phyloP scores from a whole-genome alignment of 768 basidiomycete genomes.

The Boletus eberwhitei region DNA sequence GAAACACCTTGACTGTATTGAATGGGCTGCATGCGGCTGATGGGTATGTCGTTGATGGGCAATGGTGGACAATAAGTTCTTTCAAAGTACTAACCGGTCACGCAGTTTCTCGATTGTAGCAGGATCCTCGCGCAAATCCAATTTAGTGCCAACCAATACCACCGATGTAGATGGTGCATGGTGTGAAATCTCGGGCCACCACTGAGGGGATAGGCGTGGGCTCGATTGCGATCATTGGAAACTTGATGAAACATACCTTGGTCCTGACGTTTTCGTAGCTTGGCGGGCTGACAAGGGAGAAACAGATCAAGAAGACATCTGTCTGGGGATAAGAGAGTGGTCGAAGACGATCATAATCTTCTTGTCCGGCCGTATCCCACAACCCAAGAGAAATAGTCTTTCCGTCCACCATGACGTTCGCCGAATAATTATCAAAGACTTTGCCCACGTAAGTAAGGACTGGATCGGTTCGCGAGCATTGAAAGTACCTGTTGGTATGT shows the following conservation, averaged over 20 bases:
- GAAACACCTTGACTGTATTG: conserved; percentile 86
- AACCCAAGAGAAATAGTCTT: conserved; percentile 97
- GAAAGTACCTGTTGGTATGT: conserved; percentile 84
- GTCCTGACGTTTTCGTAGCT: conserved; percentile 99
- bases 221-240: background rate
- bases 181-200: conserved; percentile 96
- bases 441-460: conserved; percentile 14
- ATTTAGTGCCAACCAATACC: conserved; percentile 94
- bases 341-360: conserved; percentile 97
- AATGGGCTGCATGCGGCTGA: conserved; percentile 91
- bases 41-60: conserved; percentile 6
- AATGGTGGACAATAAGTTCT: background rate
- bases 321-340: conserved; percentile 99
- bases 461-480: background rate
- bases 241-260: conserved; percentile 57
- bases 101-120: conserved; percentile 89
- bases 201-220: conserved; percentile 44
- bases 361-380: conserved; percentile 99
- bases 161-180: conserved; percentile 94
- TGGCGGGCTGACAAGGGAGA: conserved; percentile 96
- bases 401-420: conserved; percentile 98
- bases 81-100: conserved; percentile 60
- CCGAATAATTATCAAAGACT: conserved; percentile 99
- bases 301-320: conserved; percentile 98
- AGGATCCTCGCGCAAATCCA: conserved; percentile 95